Evolutionary conservation across 2,329 filamentous ascomycete genomes (phyloP), one percentile per base, ranked within the genome.

Genomic region (Lojkania enalia): DNA sequence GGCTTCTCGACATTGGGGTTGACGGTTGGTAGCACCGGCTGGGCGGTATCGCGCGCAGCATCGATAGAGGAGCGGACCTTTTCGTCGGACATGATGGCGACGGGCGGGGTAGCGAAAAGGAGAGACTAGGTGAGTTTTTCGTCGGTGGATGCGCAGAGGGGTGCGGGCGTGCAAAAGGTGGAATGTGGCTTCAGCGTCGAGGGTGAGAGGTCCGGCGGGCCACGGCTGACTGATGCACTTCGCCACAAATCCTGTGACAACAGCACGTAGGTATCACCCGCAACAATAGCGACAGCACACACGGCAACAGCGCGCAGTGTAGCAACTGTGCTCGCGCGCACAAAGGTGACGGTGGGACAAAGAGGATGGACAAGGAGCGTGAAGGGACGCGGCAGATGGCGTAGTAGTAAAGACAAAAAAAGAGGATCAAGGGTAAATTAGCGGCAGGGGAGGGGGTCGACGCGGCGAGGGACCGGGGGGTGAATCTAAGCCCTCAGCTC

Each of bases 1-100:
- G 80, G 64, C 78, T 91, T 92, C 70, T 91, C 84, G 43, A 78
- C 75, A 18, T 83, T 81, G 18, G 86, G 87, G 70, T 92, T 95
- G 70, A 88, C 82, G 9, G 86, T 90, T 20, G 91, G 91, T 66
- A 96, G 79, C 46, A 90, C 78, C 32, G 78, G 82, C 63, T 74
- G 74, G 56, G 74, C 75, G 52, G 75, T 71, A 54, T 84, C 80
- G 71, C 86, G 81, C 45, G 81, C 76, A 61, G 81, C 77, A 71
- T 96, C 91, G 71, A 87, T 87, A 35, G 90, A 96, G 62, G 84
- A 79, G 67, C 91, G 86, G 60, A 80, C 85, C 76, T 96, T 96
- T 72, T 96, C 77, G 67, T 80, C 87, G 62, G 76, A 79, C 83
- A 86, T 87, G 65, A 50, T 64, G 57, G 51, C 53, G 48, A 51